Conservation (phyloP, 2,329 filamentous ascomycete species). For the Diaporthe citri region DNA sequence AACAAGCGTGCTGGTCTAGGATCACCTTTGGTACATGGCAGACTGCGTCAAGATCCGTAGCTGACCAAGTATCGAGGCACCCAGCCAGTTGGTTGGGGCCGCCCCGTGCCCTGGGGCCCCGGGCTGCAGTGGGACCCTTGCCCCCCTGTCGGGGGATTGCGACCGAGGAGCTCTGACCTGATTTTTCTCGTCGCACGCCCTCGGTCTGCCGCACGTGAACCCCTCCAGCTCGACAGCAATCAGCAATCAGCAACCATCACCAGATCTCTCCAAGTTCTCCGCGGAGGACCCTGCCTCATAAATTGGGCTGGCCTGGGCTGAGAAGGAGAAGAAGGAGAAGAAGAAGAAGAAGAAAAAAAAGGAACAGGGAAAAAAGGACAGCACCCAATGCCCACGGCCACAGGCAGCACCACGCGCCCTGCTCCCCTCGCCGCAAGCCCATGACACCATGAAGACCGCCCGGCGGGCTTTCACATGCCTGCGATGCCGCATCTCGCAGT, state of each 20-base stretch:
- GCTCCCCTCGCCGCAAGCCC: background rate
- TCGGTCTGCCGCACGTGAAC: background rate
- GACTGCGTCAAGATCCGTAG: background rate
- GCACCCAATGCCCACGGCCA: background rate
- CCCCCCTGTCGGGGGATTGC: conserved; percentile 11
- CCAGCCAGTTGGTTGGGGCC: background rate
- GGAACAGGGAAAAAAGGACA: background rate
- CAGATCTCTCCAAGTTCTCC: background rate
- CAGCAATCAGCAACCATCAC: background rate
- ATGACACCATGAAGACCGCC: conserved; percentile 38
- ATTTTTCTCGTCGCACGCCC: conserved; percentile 6
- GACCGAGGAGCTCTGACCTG: conserved; percentile 22
- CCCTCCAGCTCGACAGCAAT: background rate
- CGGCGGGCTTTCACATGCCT: conserved; percentile 40
- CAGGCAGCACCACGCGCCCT: background rate
- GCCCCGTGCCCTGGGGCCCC: conserved; percentile 3
- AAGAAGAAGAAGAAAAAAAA: background rate
- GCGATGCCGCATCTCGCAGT: conserved; percentile 32
- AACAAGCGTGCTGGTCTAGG: background rate
- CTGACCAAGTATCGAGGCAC: background rate
- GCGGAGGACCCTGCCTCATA: background rate
- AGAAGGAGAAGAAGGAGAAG: background rate
- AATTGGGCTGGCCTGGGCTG: background rate
- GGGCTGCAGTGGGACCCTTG: conserved; percentile 10
- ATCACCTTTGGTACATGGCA: background rate